phyloP scores from a whole-genome alignment of 176 grass and related monocot genomes.

The Bolboschoenus planiculmis region DNA sequence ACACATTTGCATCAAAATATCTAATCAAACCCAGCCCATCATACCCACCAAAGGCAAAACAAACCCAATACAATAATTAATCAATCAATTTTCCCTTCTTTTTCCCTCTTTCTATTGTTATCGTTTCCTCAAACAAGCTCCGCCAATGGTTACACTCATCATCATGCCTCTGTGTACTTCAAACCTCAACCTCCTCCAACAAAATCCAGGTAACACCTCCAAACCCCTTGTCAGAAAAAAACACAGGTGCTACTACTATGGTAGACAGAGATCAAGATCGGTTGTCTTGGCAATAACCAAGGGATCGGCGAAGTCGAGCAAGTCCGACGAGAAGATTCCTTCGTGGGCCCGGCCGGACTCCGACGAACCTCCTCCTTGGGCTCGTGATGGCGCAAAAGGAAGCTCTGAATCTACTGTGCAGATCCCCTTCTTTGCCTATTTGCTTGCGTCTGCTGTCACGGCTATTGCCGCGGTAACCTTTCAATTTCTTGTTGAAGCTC shows the following conservation, averaged over 20 bases:
- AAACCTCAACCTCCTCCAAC: neutral
- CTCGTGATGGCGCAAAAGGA: slow-evolving; percentile 31
- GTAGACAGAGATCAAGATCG: slow-evolving; percentile 3
- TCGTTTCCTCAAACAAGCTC: slow-evolving; percentile 1
- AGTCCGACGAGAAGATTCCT: slow-evolving; percentile 66
- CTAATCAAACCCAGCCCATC: neutral
- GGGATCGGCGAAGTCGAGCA: slow-evolving; percentile 45
- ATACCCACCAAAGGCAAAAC: too few species aligned
- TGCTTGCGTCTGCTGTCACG: slow-evolving; percentile 72
- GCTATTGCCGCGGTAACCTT: slow-evolving; percentile 79
- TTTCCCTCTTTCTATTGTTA: neutral
- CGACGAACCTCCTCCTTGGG: slow-evolving; percentile 78
- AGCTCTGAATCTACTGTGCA: slow-evolving; percentile 20
- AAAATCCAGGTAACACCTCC: slow-evolving; percentile 3
- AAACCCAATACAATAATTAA: neutral
- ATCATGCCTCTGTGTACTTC: slow-evolving; percentile 16
- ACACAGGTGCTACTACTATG: neutral
- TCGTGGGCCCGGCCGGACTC: slow-evolving; percentile 71
- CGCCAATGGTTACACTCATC: slow-evolving; percentile 28
- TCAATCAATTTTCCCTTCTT: neutral
- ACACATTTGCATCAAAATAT: neutral
- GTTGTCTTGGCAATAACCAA: slow-evolving; percentile 38
- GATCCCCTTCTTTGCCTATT: slow-evolving; percentile 65
- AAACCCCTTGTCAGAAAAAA: neutral
- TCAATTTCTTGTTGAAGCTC: neutral